phyloP scores from a whole-genome alignment of 805 yeast genomes.

The Yamadazyma sp. region DNA sequence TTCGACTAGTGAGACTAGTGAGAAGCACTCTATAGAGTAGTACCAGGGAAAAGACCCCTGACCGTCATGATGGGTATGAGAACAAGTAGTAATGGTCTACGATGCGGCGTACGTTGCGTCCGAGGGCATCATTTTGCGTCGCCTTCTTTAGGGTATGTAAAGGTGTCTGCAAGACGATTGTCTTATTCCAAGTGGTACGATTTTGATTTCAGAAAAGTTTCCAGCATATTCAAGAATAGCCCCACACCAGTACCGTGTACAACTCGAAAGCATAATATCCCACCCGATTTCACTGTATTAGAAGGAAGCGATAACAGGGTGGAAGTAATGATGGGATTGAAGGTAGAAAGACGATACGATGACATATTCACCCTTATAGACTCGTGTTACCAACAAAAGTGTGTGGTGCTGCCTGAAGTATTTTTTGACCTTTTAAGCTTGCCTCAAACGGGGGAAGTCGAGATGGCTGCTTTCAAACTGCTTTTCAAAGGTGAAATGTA shows the following conservation, averaged over 20 bases:
- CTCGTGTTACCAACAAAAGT: not conserved
- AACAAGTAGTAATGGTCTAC: constrained; percentile 1
- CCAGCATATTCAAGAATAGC: too few relatives aligned
- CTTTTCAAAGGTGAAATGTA: not conserved
- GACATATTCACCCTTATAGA: not conserved
- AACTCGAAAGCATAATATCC: too few relatives aligned
- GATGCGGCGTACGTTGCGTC: not conserved
- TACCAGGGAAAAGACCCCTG: too few relatives aligned
- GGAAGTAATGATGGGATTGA: not conserved
- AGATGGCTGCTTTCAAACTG: not conserved
- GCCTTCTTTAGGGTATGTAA: too few relatives aligned
- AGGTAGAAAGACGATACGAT: not conserved
- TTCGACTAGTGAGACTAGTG: too few relatives aligned
- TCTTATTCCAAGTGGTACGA: constrained; percentile 9
- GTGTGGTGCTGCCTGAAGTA: not conserved
- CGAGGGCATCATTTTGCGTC: too few relatives aligned
- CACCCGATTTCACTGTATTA: not conserved
- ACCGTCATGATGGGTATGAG: not conserved
- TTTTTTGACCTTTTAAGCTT: not conserved
- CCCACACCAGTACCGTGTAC: too few relatives aligned
- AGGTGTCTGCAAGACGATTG: too few relatives aligned
- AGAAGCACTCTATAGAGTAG: too few relatives aligned
- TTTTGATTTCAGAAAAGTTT: constrained; percentile 1
- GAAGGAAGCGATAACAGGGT: not conserved
- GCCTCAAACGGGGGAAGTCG: not conserved